Base-by-base conservation (phyloP, 768 basidiomycete species). In the Clitopilus hobsonii region DNA sequence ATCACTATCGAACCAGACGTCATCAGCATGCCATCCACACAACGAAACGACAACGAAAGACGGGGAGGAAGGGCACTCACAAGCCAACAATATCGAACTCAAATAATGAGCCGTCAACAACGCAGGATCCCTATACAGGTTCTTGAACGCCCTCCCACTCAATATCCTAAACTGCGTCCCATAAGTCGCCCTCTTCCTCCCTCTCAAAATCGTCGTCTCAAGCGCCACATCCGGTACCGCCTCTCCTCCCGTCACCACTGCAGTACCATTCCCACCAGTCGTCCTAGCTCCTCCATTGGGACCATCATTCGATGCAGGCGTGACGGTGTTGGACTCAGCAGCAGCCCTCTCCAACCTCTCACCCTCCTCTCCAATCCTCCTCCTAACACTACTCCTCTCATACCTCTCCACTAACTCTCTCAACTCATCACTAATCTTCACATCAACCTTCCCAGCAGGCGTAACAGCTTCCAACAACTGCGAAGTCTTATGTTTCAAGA, bases 81-180 rank as follows among this genome's bases (percentile, higher is more conserved):
- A 61, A 11, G 96, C 97, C 54, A 98, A 78, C 4, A 77, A 79
- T 60, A 98, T 82, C 1, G 94, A 85, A 6, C 91, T 86, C 38
- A 85, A 64, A 71, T 98, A 99, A 72, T 99, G 97, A 6, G 94
- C 88, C 1, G 85, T 80, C 76, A 99, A 78, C 54, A 99, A 70
- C 49, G 94, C 88, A 0, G 96, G 96, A 64, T 99, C 94, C 23
- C 96, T 79, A 68, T 99, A 98, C 56, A 99, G 70, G 65, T 98
- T 98, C 81, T 98, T 98, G 80, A 99, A 98, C 20, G 96, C 94
- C 55, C 97, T 74, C 23, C 95, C 95, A 66, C 94, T 97, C 66
- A 99, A 72, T 54, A 98, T 95, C 67, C 83, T 81, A 65, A 99
- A 98, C 73, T 99, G 97, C 16, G 89, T 95, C 38, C 76, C 77